Evolutionary conservation across 305 asterid genomes (phyloP).

Genomic region (Vinca major): DNA sequence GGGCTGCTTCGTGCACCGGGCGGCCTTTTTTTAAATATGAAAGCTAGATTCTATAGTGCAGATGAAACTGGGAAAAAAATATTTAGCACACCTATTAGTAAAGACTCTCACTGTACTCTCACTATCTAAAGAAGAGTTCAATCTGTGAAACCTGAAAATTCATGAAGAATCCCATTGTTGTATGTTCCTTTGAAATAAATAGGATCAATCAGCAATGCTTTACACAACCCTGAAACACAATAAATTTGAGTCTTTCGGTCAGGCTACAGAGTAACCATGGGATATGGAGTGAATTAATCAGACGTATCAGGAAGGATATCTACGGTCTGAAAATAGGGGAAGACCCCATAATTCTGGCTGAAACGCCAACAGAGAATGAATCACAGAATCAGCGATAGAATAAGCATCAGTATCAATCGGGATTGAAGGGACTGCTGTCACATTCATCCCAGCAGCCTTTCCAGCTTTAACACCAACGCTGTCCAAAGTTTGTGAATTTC

Average conservation of each 20-base stretch:
- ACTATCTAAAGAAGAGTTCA: slow-evolving; percentile 4
- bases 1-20: too few relatives aligned
- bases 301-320: slow-evolving; percentile 14
- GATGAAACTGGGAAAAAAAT: background rate
- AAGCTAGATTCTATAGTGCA: background rate
- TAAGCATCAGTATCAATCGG: slow-evolving; percentile 45
- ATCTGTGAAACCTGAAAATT: slow-evolving; percentile 41
- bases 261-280: slow-evolving; percentile 6
- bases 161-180: slow-evolving; percentile 44
- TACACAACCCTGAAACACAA: slow-evolving; percentile 47
- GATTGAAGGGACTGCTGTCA: slow-evolving; percentile 79
- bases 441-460: slow-evolving; percentile 85
- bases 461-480: slow-evolving; percentile 88
- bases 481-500: slow-evolving; percentile 18
- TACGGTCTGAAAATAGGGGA: slow-evolving; percentile 75
- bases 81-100: background rate
- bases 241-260: slow-evolving; percentile 13
- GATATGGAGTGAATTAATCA: background rate
- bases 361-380: slow-evolving; percentile 68
- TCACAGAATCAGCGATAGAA: slow-evolving; percentile 56
- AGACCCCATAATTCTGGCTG: slow-evolving; percentile 83
- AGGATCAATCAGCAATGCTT: slow-evolving; percentile 65
- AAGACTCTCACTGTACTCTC: background rate
- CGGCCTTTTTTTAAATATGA: too few relatives aligned
- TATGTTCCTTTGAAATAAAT: slow-evolving; percentile 39